phyloP scores from a whole-genome alignment of 2,329 filamentous ascomycete species.

The Lojkania enalia region DNA sequence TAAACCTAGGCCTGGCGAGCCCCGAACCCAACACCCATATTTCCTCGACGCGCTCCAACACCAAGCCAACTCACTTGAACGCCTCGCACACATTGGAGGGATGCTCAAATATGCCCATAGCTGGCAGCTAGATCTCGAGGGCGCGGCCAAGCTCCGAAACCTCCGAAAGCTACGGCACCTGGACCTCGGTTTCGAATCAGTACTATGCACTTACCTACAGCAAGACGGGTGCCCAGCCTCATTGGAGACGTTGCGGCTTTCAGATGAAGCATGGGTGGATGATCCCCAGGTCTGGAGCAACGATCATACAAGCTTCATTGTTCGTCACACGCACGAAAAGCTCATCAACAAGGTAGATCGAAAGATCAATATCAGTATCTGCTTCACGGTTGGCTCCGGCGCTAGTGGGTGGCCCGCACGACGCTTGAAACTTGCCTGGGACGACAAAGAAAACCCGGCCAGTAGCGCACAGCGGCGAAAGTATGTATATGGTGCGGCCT shows the following conservation, averaged over 20 bases:
- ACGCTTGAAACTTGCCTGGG: neutral
- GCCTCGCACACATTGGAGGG: conserved; percentile 34
- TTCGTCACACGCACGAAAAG: conserved; percentile 6
- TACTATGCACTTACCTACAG: conserved; percentile 29
- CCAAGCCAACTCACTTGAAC: conserved; percentile 38
- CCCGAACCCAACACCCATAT: conserved; percentile 26
- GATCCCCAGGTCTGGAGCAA: neutral
- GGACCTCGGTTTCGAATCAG: conserved; percentile 34
- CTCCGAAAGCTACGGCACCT: conserved; percentile 31
- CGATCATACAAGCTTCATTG: conserved; percentile 7
- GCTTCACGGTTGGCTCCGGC: conserved; percentile 13
- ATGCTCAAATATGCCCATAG: conserved; percentile 11
- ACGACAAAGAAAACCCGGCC: neutral
- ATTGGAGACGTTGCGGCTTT: conserved; percentile 31
- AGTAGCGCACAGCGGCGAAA: conserved; percentile 1
- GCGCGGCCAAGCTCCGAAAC: conserved; percentile 20
- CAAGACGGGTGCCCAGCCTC: conserved; percentile 27
- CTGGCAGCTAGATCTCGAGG: neutral
- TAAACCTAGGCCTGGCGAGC: conserved; percentile 15
- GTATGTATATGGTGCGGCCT: conserved; percentile 30
- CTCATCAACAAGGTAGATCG: neutral
- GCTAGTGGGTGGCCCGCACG: neutral
- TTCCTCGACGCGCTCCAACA: conserved; percentile 34
- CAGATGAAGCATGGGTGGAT: conserved; percentile 1
- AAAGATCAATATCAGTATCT: conserved; percentile 3